phyloP scores from a whole-genome alignment of 805 yeast genomes.

The Candida glaebosa region DNA sequence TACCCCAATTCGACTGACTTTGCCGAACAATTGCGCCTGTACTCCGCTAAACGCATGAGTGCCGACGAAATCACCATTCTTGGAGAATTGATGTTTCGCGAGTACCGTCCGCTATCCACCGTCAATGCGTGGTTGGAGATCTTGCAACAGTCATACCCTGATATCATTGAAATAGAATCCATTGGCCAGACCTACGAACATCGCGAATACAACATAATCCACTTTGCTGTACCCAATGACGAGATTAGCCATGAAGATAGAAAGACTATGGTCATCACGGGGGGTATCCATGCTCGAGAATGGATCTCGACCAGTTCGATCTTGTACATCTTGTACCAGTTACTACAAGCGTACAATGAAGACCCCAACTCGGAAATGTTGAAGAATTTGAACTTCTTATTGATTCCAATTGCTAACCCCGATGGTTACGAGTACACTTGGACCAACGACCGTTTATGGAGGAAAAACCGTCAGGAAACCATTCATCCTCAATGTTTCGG shows the following conservation, averaged over 20 bases:
- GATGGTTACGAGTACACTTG: conserved; percentile 89
- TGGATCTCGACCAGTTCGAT: conserved; percentile 79
- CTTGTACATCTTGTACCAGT: conserved; percentile 47
- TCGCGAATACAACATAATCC: conserved; percentile 63
- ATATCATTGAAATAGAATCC: conserved; percentile 56
- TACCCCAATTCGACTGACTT: conserved; percentile 33
- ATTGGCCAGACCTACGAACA: conserved; percentile 79
- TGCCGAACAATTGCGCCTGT: neutral
- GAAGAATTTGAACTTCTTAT: conserved; percentile 62
- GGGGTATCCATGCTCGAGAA: conserved; percentile 88
- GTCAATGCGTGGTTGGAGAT: conserved; percentile 71
- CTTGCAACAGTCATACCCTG: conserved; percentile 59
- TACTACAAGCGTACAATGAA: conserved; percentile 27
- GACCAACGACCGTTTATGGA: conserved; percentile 79
- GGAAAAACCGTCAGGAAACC: conserved; percentile 81
- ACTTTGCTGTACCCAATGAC: conserved; percentile 49
- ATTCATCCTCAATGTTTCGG: conserved; percentile 65
- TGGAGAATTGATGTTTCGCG: conserved; percentile 60
- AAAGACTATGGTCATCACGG: conserved; percentile 70
- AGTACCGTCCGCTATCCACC: conserved; percentile 63
- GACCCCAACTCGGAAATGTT: conserved; percentile 36
- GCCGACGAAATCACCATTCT: conserved; percentile 1
- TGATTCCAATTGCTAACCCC: conserved; percentile 84
- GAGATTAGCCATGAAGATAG: conserved; percentile 34
- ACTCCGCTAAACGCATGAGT: conserved; percentile 2